These are phyloP conservation scores for Citrus inodora DNA, from an alignment of 345 rosid genomes.

Conservation along the genomic window DNA sequence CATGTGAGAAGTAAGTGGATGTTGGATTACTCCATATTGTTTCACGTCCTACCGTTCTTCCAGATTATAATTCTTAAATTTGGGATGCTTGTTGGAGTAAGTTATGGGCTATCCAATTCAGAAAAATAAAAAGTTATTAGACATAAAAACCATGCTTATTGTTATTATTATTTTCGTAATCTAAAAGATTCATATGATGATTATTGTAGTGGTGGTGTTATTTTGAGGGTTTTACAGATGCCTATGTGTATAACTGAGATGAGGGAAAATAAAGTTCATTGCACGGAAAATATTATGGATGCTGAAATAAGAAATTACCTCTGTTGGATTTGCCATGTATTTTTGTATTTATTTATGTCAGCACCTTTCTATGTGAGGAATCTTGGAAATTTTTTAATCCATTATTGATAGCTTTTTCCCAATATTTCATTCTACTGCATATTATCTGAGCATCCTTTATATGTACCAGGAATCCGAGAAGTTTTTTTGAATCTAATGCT, in stretches of 20 bases:
- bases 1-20: constrained; percentile 55
- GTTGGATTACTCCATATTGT: neutral
- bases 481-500: neutral
- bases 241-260: neutral
- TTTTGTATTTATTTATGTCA: neutral
- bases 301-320: neutral
- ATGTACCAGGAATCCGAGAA: neutral
- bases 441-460: neutral
- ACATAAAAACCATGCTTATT: too few relatives aligned
- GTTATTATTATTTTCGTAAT: too few relatives aligned
- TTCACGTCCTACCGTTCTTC: neutral
- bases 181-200: neutral
- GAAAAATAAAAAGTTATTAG: too few relatives aligned
- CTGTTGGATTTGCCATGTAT: neutral
- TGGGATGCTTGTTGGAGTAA: neutral
- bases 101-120: too few relatives aligned
- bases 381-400: neutral
- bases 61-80: too few relatives aligned
- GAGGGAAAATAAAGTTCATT: neutral
- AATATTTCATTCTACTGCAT: neutral
- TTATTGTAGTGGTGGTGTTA: neutral
- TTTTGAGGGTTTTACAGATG: neutral
- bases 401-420: neutral
- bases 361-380: neutral
- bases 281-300: neutral